Evolutionary conservation across 768 basidiomycete genomes (phyloP), one percentile per base, ranked within the genome.

Genomic region (Lactarius akahatsu): DNA sequence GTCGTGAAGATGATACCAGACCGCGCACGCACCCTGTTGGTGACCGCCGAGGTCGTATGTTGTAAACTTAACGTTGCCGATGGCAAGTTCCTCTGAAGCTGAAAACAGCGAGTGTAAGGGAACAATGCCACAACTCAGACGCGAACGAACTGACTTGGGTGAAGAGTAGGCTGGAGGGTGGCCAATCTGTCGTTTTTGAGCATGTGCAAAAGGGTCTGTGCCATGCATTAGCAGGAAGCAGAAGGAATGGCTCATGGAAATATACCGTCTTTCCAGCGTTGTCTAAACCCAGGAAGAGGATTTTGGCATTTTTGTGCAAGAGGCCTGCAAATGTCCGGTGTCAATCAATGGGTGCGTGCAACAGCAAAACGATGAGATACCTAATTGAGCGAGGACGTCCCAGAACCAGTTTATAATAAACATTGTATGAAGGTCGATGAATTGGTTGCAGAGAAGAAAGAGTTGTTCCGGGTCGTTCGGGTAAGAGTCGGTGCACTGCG

Each of bases 31-130:
- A 94, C 95, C 95, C 77, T 98, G 96, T 77, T 91, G 89, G 81
- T 98, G 97, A 75, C 97, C 97, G 73, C 97, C 97, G 61, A 99
- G 83, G 77, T 99, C 97, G 72, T 97, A 96, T 0, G 97, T 98
- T 30, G 94, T 98, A 81, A 99, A 99, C 78, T 98, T 98, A 73
- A 98, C 92, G 75, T 95, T 97, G 63, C 97, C 97, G 76, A 98
- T 98, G 30, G 97, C 94, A 62, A 99, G 85, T 77, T 99, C 97
- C 80, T 99, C 97, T 56, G 97, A 98, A 26, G 97, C 96, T 99
- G 71, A 45, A 54, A 61, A 16, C 6, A 30, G 64, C 40, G 63
- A 34, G 34, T 36, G 60, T 55, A n/a, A 58, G 61, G 18, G n/a
- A 66, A 56, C 71, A 63, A 62, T 30, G 23, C 55, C 18, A 58